Evolutionary conservation across 345 rosid species (phyloP).

Genomic region (Murraya paniculata): DNA sequence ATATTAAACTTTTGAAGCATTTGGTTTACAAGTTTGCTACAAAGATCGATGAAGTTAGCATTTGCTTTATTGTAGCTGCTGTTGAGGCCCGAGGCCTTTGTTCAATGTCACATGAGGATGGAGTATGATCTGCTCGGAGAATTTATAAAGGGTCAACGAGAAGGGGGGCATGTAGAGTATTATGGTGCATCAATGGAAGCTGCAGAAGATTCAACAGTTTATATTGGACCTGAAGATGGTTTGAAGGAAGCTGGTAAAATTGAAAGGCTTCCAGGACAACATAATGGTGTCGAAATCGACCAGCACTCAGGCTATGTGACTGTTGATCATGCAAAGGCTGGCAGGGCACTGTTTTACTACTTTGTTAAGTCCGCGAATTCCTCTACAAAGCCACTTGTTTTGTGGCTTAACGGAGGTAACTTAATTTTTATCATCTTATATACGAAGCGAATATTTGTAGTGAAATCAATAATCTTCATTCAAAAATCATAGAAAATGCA

Average conservation of each 20-base stretch:
- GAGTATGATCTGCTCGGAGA: slow-evolving; percentile 7
- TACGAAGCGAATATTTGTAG: no score
- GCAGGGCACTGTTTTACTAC: slow-evolving; percentile 34
- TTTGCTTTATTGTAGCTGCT: background rate
- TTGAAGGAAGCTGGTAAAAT: slow-evolving; percentile 27
- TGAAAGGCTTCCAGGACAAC: slow-evolving; percentile 32
- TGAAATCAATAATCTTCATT: no score
- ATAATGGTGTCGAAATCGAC: slow-evolving; percentile 14
- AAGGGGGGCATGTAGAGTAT: background rate
- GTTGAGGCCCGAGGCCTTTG: background rate
- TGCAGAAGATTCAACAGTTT: background rate
- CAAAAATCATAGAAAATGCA: no score
- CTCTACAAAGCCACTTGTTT: slow-evolving; percentile 27
- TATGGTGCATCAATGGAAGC: background rate
- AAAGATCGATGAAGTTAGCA: background rate
- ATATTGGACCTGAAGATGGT: background rate
- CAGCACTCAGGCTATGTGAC: slow-evolving; percentile 35
- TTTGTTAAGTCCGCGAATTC: slow-evolving; percentile 22
- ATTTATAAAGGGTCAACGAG: background rate
- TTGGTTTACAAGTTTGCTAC: background rate
- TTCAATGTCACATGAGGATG: background rate
- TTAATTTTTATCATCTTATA: background rate
- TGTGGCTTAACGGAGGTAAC: slow-evolving; percentile 43
- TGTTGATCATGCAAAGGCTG: slow-evolving; percentile 25
- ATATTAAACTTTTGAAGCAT: background rate